These are phyloP conservation scores for Agarophyton chilense DNA, from an alignment of 23 red algal species.

Conservation along the genomic window DNA sequence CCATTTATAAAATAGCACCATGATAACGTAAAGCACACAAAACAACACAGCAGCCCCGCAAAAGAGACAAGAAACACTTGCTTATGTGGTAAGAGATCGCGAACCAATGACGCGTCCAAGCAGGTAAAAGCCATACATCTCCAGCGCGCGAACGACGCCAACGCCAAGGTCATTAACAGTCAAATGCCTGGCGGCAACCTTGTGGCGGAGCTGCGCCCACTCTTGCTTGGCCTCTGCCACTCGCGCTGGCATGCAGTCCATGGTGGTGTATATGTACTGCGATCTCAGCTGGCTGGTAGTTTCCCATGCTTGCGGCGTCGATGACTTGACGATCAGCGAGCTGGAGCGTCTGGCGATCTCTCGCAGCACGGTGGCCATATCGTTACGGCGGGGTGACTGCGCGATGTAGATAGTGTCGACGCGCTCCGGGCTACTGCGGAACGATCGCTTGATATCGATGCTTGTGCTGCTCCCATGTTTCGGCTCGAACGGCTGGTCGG, in stretches of 20 bases:
- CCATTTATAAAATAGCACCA: neutral
- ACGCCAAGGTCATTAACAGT: slow-evolving; percentile 57
- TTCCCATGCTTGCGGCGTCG: slow-evolving; percentile 56
- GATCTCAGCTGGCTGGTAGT: slow-evolving; percentile 48
- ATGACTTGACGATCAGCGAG: slow-evolving; percentile 49
- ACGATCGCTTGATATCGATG: too few relatives aligned
- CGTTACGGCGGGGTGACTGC: neutral
- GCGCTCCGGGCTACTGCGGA: too few relatives aligned
- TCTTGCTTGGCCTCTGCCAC: slow-evolving; percentile 59
- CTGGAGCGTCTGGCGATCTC: slow-evolving; percentile 43
- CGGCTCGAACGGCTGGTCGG: too few relatives aligned
- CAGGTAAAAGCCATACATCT: slow-evolving; percentile 70
- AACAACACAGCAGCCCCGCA: neutral
- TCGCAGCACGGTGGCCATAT: slow-evolving; percentile 38
- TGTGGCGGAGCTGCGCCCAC: slow-evolving; percentile 43
- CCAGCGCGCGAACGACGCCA: slow-evolving; percentile 28
- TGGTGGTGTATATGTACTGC: slow-evolving; percentile 66
- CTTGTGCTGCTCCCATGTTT: too few relatives aligned
- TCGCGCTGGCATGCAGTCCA: slow-evolving; percentile 72
- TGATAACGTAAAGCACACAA: neutral
- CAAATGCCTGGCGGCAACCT: slow-evolving; percentile 32
- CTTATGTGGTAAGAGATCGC: slow-evolving; percentile 36
- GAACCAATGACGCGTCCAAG: slow-evolving; percentile 50
- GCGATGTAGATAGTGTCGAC: neutral
- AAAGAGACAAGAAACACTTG: neutral